Base-by-base conservation (phyloP, 371 early-diverging fungal genomes). In the Apophysomyces elegans region DNA sequence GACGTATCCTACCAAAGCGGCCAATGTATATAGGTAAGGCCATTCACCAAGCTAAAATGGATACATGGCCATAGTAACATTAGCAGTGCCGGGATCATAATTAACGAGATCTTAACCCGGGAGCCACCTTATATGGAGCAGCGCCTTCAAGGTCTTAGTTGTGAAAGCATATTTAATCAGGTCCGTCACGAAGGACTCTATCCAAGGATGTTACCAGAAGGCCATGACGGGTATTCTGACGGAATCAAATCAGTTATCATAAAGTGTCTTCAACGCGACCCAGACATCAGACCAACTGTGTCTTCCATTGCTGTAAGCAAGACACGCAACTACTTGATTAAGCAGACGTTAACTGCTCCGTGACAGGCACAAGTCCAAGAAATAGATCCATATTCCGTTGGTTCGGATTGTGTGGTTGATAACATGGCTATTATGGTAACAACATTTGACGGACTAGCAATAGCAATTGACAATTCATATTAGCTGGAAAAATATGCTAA, bases 401-500 rank as follows among this genome's bases (percentile, higher is more conserved):
- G 73, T 14, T 75, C 80, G 4, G 73, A 75, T 36, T 74, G 74
- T 35, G 81, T 84, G 26, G 77, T 84, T 35, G 80, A 75, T 39
- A 84, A 78, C 37, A 81, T 84, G 80, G 81, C 83, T 8, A 73
- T 75, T 8, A 68, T 84, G 77, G 78, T 72, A 77, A 64, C 18
- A 37, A 32, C 32, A 11, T 21, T 32, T 45, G 12, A 58, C 41
- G 21, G 21, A 37, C 38, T 38, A 13, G 7, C 45, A 38, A 8
- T 26, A 16, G 7, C 4, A 50, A 50, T 8, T 11, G 26, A 61
- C 7, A 32, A 7, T 8, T 2, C 44, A 7, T 14, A 13, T 6
- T 21, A 76, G 78, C 62, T 84, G 8, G 85, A 84, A 59, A 79
- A 81, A 65, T 84, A 84, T 56, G 81, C 77, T 16, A 83, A 75